Evolutionary conservation across 306 rosid species (phyloP).

Genomic region (Macrotyloma uniflorum): DNA sequence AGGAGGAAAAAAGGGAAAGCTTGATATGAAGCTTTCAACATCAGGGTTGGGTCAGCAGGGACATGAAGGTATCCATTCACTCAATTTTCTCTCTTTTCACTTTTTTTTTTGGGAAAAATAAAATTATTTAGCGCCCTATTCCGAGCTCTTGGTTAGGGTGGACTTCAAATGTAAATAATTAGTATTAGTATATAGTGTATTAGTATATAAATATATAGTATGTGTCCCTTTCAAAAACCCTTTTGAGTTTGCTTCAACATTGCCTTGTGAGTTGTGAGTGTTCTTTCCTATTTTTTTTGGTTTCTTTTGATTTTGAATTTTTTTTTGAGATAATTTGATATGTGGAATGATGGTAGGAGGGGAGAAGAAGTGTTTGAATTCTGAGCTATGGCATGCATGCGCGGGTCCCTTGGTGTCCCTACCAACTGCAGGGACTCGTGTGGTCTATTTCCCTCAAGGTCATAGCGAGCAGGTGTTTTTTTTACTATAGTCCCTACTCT

Average conservation of each 20-base stretch:
- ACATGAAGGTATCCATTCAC: slow-evolving; percentile 71
- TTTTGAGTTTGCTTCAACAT: slow-evolving; percentile 35
- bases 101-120: not conserved
- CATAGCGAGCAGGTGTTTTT: slow-evolving; percentile 86
- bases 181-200: not conserved
- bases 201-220: not conserved
- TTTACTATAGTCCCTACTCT: slow-evolving; percentile 12
- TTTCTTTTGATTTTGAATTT: not conserved
- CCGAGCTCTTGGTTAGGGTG: slow-evolving; percentile 34
- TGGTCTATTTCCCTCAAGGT: slow-evolving; percentile 96
- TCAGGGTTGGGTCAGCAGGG: slow-evolving; percentile 94
- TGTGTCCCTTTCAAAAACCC: slow-evolving; percentile 38
- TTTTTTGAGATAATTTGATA: slow-evolving; percentile 27
- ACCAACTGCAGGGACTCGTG: slow-evolving; percentile 83
- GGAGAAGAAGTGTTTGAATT: slow-evolving; percentile 94
- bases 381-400: slow-evolving; percentile 99
- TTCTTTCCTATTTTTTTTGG: slow-evolving; percentile 5
- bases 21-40: slow-evolving; percentile 94
- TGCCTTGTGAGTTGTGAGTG: not conserved
- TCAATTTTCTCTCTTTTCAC: slow-evolving; percentile 39
- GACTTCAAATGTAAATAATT: slow-evolving; percentile 19
- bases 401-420: slow-evolving; percentile 96
- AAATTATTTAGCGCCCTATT: not conserved
- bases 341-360: slow-evolving; percentile 54
- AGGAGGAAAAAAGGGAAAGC: slow-evolving; percentile 49